Conservation (phyloP, 2,329 filamentous ascomycete species). For the Neofusicoccum cordaticola region DNA sequence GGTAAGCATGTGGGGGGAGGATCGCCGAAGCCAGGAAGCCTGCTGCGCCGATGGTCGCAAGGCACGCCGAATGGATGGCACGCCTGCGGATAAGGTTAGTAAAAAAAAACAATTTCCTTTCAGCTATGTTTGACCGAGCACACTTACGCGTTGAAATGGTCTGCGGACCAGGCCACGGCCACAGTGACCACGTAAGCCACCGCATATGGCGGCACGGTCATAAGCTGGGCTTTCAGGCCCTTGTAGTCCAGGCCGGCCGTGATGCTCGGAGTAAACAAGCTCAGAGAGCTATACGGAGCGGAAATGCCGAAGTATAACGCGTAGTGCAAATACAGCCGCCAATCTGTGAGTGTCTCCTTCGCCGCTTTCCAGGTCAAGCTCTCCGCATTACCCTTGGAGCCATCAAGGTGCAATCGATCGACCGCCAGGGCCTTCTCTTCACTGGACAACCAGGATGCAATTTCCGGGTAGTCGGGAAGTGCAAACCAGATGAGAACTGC, state of each 20-base stretch:
- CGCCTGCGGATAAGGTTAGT: conserved; percentile 28
- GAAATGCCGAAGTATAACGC: conserved; percentile 30
- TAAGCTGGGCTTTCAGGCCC: conserved; percentile 61
- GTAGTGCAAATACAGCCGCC: conserved; percentile 54
- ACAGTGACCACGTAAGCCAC: conserved; percentile 55
- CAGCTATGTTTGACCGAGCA: background rate
- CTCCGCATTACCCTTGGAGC: conserved; percentile 38
- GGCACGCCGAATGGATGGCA: conserved; percentile 50
- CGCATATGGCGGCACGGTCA: conserved; percentile 66
- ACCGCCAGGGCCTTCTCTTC: conserved; percentile 45
- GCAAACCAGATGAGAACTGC: conserved; percentile 45
- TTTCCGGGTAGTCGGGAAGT: conserved; percentile 51
- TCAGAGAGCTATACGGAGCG: conserved; percentile 39
- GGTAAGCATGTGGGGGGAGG: conserved; percentile 59
- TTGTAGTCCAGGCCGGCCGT: conserved; percentile 56
- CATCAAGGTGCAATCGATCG: conserved; percentile 43
- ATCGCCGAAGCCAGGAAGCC: conserved; percentile 63
- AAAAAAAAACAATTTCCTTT: background rate
- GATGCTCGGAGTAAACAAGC: conserved; percentile 63
- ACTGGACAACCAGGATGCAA: conserved; percentile 43
- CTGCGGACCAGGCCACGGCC: conserved; percentile 53
- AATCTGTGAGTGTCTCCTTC: conserved; percentile 48
- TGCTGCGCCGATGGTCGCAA: conserved; percentile 51
- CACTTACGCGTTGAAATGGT: conserved; percentile 54
- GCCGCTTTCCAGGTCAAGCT: conserved; percentile 50